phyloP scores from a whole-genome alignment of 208 protist genomes.

The Wallacemonas rigidus region DNA sequence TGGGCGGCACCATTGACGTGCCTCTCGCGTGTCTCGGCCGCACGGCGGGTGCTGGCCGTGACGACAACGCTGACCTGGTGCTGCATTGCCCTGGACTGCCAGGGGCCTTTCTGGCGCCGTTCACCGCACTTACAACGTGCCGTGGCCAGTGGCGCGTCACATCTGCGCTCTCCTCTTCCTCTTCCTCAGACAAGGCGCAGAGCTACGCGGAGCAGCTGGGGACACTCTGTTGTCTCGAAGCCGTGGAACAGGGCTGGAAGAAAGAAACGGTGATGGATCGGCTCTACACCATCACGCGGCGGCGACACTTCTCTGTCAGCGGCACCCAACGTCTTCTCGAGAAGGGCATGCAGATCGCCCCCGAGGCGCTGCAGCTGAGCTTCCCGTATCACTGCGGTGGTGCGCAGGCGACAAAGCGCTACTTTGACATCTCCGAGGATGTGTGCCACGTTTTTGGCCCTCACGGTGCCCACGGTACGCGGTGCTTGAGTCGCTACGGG shows the following conservation, averaged over 20 bases:
- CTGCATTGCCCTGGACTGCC: slow-evolving; percentile 74
- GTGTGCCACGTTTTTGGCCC: slow-evolving; percentile 32
- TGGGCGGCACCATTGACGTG: slow-evolving; percentile 26
- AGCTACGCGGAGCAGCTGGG: slow-evolving; percentile 28
- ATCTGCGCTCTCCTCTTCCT: too few relatives aligned
- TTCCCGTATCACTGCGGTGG: slow-evolving; percentile 86
- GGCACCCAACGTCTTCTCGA: slow-evolving; percentile 50
- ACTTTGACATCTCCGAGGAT: slow-evolving; percentile 72
- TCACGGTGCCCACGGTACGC: slow-evolving; percentile 53
- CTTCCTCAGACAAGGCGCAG: neutral
- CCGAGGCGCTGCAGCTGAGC: slow-evolving; percentile 46
- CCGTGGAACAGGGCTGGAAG: slow-evolving; percentile 28
- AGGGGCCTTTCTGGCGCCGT: slow-evolving; percentile 61
- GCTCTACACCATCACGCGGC: slow-evolving; percentile 49
- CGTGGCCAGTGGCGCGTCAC: slow-evolving; percentile 24
- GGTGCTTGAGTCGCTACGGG: slow-evolving; percentile 78
- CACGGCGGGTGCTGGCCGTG: slow-evolving; percentile 1
- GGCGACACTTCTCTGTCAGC: slow-evolving; percentile 52
- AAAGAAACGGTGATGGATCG: slow-evolving; percentile 36
- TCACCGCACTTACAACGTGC: slow-evolving; percentile 33
- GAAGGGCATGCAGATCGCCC: slow-evolving; percentile 46
- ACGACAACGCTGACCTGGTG: slow-evolving; percentile 34
- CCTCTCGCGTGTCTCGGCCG: slow-evolving; percentile 39
- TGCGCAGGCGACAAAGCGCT: slow-evolving; percentile 64
- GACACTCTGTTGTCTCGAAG: slow-evolving; percentile 61